phyloP scores from a whole-genome alignment of 1,139 yeast species.

The Debaryomyces robertsiae region DNA sequence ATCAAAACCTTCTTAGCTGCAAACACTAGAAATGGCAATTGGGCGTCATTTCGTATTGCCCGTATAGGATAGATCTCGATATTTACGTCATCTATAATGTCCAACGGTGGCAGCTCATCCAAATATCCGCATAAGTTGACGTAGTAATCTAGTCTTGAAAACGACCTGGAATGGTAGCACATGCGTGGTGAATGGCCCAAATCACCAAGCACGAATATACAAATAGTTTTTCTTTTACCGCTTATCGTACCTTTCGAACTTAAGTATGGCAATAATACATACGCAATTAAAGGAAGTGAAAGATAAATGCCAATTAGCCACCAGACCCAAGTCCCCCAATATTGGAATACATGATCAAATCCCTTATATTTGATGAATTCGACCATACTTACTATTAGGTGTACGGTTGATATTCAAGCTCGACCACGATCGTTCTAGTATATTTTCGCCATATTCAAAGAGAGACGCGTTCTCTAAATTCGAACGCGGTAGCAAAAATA shows the following conservation, averaged over 20 bases:
- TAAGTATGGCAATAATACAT: slow-evolving; percentile 36
- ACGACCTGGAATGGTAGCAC: slow-evolving; percentile 85
- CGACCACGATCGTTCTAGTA: too few relatives aligned
- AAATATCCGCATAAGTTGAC: slow-evolving; percentile 88
- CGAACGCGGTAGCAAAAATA: too few relatives aligned
- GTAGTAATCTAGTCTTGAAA: slow-evolving; percentile 65
- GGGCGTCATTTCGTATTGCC: slow-evolving; percentile 42
- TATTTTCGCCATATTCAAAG: too few relatives aligned
- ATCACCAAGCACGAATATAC: slow-evolving; percentile 88
- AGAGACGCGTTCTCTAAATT: too few relatives aligned
- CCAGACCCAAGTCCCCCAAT: slow-evolving; percentile 43
- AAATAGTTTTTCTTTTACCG: slow-evolving; percentile 51
- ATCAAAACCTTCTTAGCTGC: slow-evolving; percentile 58
- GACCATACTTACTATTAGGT: slow-evolving; percentile 16
- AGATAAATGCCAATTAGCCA: slow-evolving; percentile 39
- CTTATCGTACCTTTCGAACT: slow-evolving; percentile 20
- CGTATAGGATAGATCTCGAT: slow-evolving; percentile 56
- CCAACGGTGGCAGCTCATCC: slow-evolving; percentile 57
- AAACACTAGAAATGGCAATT: slow-evolving; percentile 59
- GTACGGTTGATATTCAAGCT: too few relatives aligned
- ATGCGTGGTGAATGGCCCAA: slow-evolving; percentile 95
- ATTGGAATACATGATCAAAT: slow-evolving; percentile 30
- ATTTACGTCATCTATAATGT: slow-evolving; percentile 50
- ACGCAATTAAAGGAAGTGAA: slow-evolving; percentile 39
- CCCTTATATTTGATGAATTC: slow-evolving; percentile 28